Conservation (phyloP, 805 yeast species). For the Lipomyces spencermartinsiae region DNA sequence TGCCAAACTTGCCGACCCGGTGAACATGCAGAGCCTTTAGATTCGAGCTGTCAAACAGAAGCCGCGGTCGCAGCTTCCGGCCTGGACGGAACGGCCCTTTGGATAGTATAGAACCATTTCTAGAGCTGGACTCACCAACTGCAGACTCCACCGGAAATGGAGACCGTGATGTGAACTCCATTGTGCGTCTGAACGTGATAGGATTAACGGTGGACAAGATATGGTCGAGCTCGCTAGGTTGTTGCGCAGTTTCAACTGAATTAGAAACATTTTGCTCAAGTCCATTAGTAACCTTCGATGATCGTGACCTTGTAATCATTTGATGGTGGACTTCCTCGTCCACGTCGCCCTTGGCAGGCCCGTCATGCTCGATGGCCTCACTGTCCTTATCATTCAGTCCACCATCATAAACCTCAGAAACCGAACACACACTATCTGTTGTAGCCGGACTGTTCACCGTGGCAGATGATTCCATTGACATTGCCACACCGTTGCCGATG, state of each 20-base stretch:
- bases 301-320: neutral
- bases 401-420: conserved; percentile 12
- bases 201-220: conserved; percentile 10
- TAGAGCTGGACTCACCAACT: neutral
- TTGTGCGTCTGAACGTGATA: conserved; percentile 15
- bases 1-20: conserved; percentile 22
- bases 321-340: neutral
- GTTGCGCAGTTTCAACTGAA: neutral
- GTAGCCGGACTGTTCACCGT: conserved; percentile 28
- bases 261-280: neutral
- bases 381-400: conserved; percentile 5
- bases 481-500: neutral
- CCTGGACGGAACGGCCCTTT: conserved; percentile 14
- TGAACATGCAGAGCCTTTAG: conserved; percentile 29
- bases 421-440: conserved; percentile 13
- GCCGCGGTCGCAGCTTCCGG: conserved; percentile 17
- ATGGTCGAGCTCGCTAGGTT: neutral
- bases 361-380: neutral
- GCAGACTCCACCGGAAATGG: conserved; percentile 21
- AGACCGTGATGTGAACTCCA: conserved; percentile 25
- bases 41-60: conserved; percentile 26
- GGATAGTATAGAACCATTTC: neutral
- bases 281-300: neutral
- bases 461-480: neutral
- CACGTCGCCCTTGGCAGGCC: neutral